phyloP scores from a whole-genome alignment of 2,329 filamentous ascomycete genomes.

The Diplodia sapinea region DNA sequence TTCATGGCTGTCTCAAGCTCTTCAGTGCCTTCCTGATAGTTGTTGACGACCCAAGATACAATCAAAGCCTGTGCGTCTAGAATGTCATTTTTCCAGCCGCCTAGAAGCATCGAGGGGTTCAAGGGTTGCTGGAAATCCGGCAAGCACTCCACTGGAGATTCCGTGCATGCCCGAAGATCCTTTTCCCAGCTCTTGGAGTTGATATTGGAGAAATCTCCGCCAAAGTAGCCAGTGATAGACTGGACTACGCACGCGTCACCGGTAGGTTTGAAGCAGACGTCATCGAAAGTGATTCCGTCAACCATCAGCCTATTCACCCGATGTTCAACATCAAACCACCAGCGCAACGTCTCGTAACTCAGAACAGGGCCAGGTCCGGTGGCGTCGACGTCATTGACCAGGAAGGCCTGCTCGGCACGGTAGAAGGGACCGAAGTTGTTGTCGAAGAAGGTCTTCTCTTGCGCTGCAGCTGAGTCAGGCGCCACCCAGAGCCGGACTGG shows the following conservation, averaged over 20 bases:
- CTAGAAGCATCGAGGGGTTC: slow-evolving; percentile 82
- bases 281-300: slow-evolving; percentile 71
- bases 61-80: slow-evolving; percentile 80
- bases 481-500: slow-evolving; percentile 97
- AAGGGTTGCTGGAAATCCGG: slow-evolving; percentile 90
- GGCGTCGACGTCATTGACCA: slow-evolving; percentile 81
- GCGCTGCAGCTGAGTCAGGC: slow-evolving; percentile 84
- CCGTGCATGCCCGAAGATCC: slow-evolving; percentile 73
- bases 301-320: slow-evolving; percentile 74
- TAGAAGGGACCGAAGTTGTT: slow-evolving; percentile 94
- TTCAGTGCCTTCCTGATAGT: slow-evolving; percentile 74
- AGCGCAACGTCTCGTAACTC: slow-evolving; percentile 83
- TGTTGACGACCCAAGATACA: slow-evolving; percentile 93
- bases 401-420: slow-evolving; percentile 87
- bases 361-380: slow-evolving; percentile 75
- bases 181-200: slow-evolving; percentile 72
- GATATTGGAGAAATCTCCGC: slow-evolving; percentile 67
- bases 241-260: slow-evolving; percentile 90
- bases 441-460: slow-evolving; percentile 95
- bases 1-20: slow-evolving; percentile 79
- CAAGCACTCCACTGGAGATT: slow-evolving; percentile 81
- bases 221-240: slow-evolving; percentile 88
- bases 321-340: slow-evolving; percentile 93
- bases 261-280: slow-evolving; percentile 94
- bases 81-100: slow-evolving; percentile 73